Evolutionary conservation across 495 filamentous ascomycete species (phyloP).

Genomic region (Penicillium malachiteum): DNA sequence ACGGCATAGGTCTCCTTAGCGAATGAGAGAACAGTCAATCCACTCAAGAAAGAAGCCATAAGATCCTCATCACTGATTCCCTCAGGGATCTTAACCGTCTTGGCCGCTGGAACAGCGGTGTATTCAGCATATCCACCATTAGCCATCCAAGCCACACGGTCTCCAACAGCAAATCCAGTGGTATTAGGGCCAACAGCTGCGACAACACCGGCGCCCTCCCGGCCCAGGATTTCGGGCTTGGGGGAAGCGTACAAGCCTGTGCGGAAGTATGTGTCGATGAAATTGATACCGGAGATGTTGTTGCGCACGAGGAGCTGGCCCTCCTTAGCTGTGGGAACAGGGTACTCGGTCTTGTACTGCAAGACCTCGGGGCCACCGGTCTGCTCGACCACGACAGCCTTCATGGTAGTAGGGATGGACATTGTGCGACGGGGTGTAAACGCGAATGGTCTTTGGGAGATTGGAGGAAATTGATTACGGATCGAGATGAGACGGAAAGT

Average conservation of each 20-base stretch:
- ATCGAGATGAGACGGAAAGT: slow-evolving; percentile 24
- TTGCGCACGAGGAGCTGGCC: slow-evolving; percentile 84
- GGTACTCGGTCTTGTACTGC: slow-evolving; percentile 69
- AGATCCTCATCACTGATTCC: slow-evolving; percentile 59
- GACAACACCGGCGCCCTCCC: slow-evolving; percentile 72
- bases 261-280: slow-evolving; percentile 87
- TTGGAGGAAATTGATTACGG: slow-evolving; percentile 20
- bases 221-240: slow-evolving; percentile 78
- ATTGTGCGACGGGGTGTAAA: slow-evolving; percentile 25
- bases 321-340: slow-evolving; percentile 68
- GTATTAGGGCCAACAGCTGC: slow-evolving; percentile 50
- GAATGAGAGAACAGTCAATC: slow-evolving; percentile 80
- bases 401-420: slow-evolving; percentile 66
- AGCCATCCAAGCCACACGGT: slow-evolving; percentile 66
- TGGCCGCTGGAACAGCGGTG: slow-evolving; percentile 56
- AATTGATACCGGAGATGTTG: slow-evolving; percentile 83
- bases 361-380: slow-evolving; percentile 79
- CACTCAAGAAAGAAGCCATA: slow-evolving; percentile 74
- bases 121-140: slow-evolving; percentile 75
- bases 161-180: slow-evolving; percentile 57
- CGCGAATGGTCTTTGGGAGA: slow-evolving; percentile 1
- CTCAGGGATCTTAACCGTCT: slow-evolving; percentile 63
- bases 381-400: slow-evolving; percentile 70
- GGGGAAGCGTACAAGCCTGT: slow-evolving; percentile 77
- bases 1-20: slow-evolving; percentile 75